These are phyloP conservation scores for Durio zibethinus DNA, from an alignment of 345 rosid species.

Conservation along the genomic window DNA sequence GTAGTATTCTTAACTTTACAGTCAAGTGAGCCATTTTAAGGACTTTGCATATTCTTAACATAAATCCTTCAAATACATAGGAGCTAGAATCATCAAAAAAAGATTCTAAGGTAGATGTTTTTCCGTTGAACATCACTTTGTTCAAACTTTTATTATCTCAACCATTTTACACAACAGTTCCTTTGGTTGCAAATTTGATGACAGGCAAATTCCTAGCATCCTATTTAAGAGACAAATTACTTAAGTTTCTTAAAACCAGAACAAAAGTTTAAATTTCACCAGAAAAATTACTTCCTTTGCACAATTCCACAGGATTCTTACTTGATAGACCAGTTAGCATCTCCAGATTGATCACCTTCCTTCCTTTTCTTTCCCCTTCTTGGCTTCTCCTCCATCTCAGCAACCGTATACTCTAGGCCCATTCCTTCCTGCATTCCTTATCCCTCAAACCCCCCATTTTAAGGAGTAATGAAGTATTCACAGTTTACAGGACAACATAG, in stretches of 20 bases:
- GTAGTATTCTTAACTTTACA: background rate
- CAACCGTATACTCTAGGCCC: background rate
- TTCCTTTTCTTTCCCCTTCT: background rate
- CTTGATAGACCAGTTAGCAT: background rate
- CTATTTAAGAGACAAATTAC: background rate
- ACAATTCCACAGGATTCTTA: background rate
- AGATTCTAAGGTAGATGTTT: background rate
- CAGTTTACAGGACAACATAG: slow-evolving; percentile 7
- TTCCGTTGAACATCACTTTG: background rate
- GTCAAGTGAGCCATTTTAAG: background rate
- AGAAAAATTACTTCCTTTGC: background rate
- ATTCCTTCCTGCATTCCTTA: background rate
- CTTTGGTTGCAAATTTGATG: background rate
- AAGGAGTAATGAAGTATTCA: slow-evolving; percentile 15
- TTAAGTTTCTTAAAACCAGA: background rate
- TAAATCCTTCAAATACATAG: background rate
- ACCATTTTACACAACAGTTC: background rate
- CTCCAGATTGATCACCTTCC: background rate
- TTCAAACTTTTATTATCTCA: background rate
- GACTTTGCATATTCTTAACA: background rate
- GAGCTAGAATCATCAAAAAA: background rate
- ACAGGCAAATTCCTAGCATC: background rate
- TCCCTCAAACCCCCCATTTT: background rate
- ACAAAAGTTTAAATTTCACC: background rate
- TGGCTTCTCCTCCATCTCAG: background rate